Base-by-base conservation (phyloP, 352 stramenopile genomes). In the Globisporangium canariense region DNA sequence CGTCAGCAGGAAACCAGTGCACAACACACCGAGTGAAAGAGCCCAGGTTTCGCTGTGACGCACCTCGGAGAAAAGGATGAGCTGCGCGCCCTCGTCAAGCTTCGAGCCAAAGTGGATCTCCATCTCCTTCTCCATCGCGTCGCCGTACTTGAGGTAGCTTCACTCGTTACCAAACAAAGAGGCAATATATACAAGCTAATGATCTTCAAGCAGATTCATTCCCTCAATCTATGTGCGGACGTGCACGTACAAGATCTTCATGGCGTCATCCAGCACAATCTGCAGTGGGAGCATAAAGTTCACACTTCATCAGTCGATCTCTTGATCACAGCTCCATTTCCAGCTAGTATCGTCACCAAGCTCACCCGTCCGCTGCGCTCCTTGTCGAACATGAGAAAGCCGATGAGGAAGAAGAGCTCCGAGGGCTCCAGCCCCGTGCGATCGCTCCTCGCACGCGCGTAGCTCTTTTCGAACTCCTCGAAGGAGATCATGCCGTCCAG, bases 331-430 rank as follows among this genome's bases (percentile, higher is more conserved):
- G 16, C 8, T 40, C 34, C 22, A 34, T 30, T 53, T 11, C 7
- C 10, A 18, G 10, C 20, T 32, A 5, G 18, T 45, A 45, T 45
- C 11, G 13, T 45, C 6, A n/a, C n/a, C 5, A 9, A 20, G 18
- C 13, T 43, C 41, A 76, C 68, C 51, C 9, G 38, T 20, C 85
- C 85, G 18, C 60, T 79, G 62, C 73, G 80, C 28, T 89, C 78
- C 52, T 88, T 90, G 74, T 92, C 85, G 51, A 89, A 91, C 78
- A 91, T 91, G 69, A 94, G 78, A 52, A 91, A 94, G 30, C 76
- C 89, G n/a, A 75, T 90, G n/a, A 94, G 67, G 67, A 88, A 90
- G 58, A 94, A 92, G 11, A 94, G 64, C 63, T 91, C 81, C 22
- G 74, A 81, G 6, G 85, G 85, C 54, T 94, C 85, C 30, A 92